Evolutionary conservation across 176 grass and related monocot species (phyloP).

Genomic region (Coix lacrymajobi): DNA sequence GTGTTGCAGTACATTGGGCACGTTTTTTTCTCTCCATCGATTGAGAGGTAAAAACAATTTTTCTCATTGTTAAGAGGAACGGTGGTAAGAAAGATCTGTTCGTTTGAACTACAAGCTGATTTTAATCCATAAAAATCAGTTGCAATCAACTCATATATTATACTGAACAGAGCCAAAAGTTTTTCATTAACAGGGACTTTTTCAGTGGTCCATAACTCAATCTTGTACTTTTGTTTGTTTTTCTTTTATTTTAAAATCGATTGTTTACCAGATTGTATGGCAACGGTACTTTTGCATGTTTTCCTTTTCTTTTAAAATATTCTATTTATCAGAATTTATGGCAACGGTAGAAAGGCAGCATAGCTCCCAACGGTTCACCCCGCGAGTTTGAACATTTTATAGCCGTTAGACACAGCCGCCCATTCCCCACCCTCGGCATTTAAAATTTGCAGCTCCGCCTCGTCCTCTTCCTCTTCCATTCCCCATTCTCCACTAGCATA

Average conservation of each 20-base stretch:
- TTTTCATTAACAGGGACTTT: no score
- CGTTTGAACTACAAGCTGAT: no score
- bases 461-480: not conserved
- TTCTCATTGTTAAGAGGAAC: not conserved
- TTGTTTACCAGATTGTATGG: no score
- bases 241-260: not conserved
- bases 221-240: not conserved
- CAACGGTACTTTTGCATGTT: not conserved
- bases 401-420: conserved; percentile 29
- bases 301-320: not conserved
- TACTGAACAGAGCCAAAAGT: no score
- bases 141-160: no score
- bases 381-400: conserved; percentile 31
- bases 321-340: not conserved
- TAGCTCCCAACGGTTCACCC: conserved; percentile 25
- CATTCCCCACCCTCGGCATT: not conserved
- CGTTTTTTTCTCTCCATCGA: no score
- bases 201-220: not conserved
- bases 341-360: conserved; percentile 3
- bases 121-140: no score
- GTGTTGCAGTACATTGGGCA: no score
- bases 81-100: no score
- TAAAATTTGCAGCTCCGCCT: conserved; percentile 19
- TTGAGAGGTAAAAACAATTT: no score
- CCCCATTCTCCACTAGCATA: not conserved